Percentiles rank a stretch among this genome's conserved stretches.
These are phyloP conservation scores for Plantago major DNA, from an alignment of 257 asterid genomes.

Conservation along the genomic window DNA sequence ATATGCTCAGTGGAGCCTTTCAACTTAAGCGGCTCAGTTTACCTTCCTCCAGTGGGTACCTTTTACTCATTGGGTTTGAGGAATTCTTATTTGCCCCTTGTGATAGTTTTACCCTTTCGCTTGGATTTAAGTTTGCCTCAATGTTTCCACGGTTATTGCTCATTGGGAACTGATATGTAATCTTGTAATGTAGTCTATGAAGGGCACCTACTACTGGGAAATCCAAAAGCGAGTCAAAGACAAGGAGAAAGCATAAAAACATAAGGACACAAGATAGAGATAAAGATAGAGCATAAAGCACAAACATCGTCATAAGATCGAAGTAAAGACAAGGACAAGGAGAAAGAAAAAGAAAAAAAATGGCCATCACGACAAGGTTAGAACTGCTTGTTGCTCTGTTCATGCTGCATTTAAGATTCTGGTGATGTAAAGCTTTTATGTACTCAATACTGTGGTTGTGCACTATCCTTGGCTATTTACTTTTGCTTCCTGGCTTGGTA, in stretches of 20 bases:
- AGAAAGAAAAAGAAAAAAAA: slow-evolving; percentile 79
- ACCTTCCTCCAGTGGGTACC: slow-evolving; percentile 68
- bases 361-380: slow-evolving; percentile 79
- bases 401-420: slow-evolving; percentile 19
- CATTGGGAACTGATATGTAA: slow-evolving; percentile 21
- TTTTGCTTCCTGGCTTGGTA: not conserved
- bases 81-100: slow-evolving; percentile 18
- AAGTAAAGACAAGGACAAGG: slow-evolving; percentile 92
- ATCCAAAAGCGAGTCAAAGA: slow-evolving; percentile 71
- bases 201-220: slow-evolving; percentile 83
- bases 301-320: slow-evolving; percentile 94
- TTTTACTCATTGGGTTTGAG: slow-evolving; percentile 20
- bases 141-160: not conserved
- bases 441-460: not conserved
- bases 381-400: slow-evolving; percentile 21
- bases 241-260: slow-evolving; percentile 95
- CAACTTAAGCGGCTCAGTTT: slow-evolving; percentile 67
- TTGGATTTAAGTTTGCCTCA: not conserved
- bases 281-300: slow-evolving; percentile 85
- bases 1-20: slow-evolving; percentile 75
- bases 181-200: slow-evolving; percentile 60
- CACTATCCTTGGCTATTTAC: not conserved
- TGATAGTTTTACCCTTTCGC: slow-evolving; percentile 12
- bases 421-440: not conserved
- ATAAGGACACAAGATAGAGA: slow-evolving; percentile 65